Conservation (phyloP, 306 rosid genomes). For the Chamaecrista fasciculata region DNA sequence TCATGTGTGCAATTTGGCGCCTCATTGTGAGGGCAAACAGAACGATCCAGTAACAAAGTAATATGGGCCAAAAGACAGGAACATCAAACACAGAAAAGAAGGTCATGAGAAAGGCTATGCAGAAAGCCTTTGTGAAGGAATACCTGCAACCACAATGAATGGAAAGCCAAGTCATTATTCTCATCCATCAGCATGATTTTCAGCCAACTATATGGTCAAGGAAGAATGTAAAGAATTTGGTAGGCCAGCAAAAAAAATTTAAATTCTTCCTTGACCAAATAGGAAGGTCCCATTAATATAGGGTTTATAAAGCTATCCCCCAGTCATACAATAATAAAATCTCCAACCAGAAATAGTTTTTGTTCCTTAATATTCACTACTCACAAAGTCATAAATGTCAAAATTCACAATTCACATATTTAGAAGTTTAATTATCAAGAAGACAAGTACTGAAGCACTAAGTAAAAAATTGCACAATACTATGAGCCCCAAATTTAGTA, state of each 20-base stretch:
- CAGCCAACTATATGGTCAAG: neutral
- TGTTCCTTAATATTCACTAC: neutral
- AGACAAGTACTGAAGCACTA: neutral
- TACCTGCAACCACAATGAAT: constrained; percentile 51
- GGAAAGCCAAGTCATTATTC: constrained; percentile 10
- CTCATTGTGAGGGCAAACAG: constrained; percentile 90
- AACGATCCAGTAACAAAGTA: constrained; percentile 86
- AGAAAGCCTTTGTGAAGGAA: constrained; percentile 85
- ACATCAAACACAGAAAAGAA: constrained; percentile 88
- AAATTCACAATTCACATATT: neutral
- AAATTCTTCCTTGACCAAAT: neutral
- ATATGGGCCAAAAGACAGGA: constrained; percentile 94
- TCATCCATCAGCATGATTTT: neutral
- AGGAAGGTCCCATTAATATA: neutral
- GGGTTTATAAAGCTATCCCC: neutral
- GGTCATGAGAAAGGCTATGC: constrained; percentile 81
- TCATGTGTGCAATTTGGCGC: constrained; percentile 92
- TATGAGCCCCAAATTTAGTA: neutral
- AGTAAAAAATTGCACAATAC: no score
- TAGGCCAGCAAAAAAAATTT: neutral
- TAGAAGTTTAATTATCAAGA: neutral
- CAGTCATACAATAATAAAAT: neutral
- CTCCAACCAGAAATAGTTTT: neutral
- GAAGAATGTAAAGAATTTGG: neutral
- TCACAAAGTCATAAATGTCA: neutral